Conservation (phyloP, 2,329 filamentous ascomycete species). For the Verruconis gallopava region DNA sequence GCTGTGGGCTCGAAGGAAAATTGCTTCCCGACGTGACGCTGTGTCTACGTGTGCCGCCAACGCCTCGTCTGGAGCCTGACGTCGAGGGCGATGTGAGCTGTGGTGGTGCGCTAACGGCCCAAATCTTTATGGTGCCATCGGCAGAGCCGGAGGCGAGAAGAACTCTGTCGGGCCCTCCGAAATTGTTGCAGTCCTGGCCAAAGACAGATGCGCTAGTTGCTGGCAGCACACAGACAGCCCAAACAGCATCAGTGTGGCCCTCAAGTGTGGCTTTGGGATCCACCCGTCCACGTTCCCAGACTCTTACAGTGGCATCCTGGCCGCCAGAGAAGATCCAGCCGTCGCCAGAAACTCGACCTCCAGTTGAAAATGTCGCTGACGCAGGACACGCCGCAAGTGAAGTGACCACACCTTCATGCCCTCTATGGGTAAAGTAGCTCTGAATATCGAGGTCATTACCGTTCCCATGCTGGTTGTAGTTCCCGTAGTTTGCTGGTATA, state of each 20-base stretch:
- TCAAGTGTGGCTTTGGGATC: constrained; percentile 92
- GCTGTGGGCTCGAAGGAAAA: constrained; percentile 81
- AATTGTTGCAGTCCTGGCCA: constrained; percentile 54
- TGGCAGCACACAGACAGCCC: constrained; percentile 86
- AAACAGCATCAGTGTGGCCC: constrained; percentile 89
- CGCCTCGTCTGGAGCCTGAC: constrained; percentile 53
- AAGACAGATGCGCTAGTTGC: constrained; percentile 70
- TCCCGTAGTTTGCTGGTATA: constrained; percentile 68
- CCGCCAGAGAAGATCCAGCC: constrained; percentile 98
- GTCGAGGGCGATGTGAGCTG: constrained; percentile 61
- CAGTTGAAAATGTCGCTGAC: constrained; percentile 77
- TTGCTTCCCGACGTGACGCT: constrained; percentile 91
- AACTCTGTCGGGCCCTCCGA: constrained; percentile 73
- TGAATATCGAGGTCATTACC: constrained; percentile 75
- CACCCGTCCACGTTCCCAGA: constrained; percentile 90
- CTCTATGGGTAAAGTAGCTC: constrained; percentile 89
- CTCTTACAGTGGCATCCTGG: constrained; percentile 80
- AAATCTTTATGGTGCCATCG: constrained; percentile 83
- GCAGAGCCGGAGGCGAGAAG: constrained; percentile 83
- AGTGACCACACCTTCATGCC: constrained; percentile 82
- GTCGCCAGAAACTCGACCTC: constrained; percentile 76
- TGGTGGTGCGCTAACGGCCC: constrained; percentile 86
- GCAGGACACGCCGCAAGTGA: constrained; percentile 78
- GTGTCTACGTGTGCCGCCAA: constrained; percentile 68
- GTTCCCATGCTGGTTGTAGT: constrained; percentile 35